Percentiles rank a stretch among this genome's conserved stretches.
Evolutionary conservation across 257 asterid genomes (phyloP).

Genomic region (Leonotis leonurus): DNA sequence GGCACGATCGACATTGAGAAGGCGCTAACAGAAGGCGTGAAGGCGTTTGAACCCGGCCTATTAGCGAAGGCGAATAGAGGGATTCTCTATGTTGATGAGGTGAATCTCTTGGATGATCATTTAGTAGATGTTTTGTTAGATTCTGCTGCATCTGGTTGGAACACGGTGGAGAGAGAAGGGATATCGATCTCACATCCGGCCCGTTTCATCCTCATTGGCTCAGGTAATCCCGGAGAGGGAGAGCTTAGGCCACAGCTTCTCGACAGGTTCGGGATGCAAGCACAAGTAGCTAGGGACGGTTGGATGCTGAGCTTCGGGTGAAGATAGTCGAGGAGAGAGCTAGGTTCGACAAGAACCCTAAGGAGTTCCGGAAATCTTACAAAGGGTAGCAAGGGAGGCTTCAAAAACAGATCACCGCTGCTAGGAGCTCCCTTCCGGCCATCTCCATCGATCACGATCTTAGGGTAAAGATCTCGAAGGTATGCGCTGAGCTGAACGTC

Average conservation of each 20-base stretch:
- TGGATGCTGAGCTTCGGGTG: conserved; percentile 84
- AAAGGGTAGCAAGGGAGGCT: conserved; percentile 71
- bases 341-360: conserved; percentile 73
- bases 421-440: conserved; percentile 44
- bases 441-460: conserved; percentile 69
- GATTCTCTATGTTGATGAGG: conserved; percentile 86
- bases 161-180: conserved; percentile 90
- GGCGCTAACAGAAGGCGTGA: conserved; percentile 94
- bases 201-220: conserved; percentile 82
- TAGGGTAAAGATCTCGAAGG: conserved; percentile 73
- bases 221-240: conserved; percentile 94
- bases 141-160: conserved; percentile 96
- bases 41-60: conserved; percentile 94
- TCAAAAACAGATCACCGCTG: conserved; percentile 60
- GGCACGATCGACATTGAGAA: conserved; percentile 92
- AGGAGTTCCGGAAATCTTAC: conserved; percentile 62
- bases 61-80: conserved; percentile 90
- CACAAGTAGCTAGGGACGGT: conserved; percentile 89
- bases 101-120: conserved; percentile 89
- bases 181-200: conserved; percentile 95
- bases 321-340: conserved; percentile 91
- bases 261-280: conserved; percentile 96
- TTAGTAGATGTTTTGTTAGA: conserved; percentile 81
- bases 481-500: conserved; percentile 81
- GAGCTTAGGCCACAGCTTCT: conserved; percentile 96